Percentiles rank a stretch among this genome's conserved stretches.
phyloP scores from a whole-genome alignment of 73 alveolate species.

The Paramecium pentaurelia region DNA sequence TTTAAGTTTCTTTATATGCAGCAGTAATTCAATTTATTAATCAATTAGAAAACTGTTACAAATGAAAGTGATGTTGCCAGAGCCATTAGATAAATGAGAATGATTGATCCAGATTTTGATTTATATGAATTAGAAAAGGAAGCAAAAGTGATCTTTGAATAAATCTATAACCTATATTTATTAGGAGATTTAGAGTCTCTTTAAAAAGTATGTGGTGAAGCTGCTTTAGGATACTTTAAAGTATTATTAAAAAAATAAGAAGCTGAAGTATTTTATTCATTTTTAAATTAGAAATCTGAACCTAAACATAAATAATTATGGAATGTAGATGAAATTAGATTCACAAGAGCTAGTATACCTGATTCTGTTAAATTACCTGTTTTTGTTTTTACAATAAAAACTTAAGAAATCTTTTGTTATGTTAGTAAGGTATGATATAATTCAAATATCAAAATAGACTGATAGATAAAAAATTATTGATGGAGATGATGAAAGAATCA shows the following conservation, averaged over 20 bases:
- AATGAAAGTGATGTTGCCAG: conserved; percentile 23
- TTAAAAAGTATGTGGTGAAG: conserved; percentile 30
- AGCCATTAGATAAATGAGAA: conserved; percentile 29
- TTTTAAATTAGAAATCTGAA: conserved; percentile 15
- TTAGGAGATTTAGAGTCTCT: background rate
- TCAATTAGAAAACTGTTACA: background rate
- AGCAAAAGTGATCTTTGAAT: conserved; percentile 39
- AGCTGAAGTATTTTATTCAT: background rate
- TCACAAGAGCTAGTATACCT: background rate
- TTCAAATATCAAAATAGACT: background rate
- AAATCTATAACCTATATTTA: background rate
- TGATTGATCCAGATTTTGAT: conserved; percentile 34
- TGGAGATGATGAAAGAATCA: conserved; percentile 52
- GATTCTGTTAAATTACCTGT: conserved; percentile 39
- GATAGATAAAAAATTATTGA: conserved; percentile 3
- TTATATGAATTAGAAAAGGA: conserved; percentile 25
- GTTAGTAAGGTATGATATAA: background rate
- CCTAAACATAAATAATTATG: conserved; percentile 36
- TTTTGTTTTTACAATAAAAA: conserved; percentile 20
- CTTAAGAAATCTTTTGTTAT: conserved; percentile 44
- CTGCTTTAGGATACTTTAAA: conserved; percentile 28
- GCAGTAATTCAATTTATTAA: background rate
- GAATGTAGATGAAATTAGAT: conserved; percentile 42
- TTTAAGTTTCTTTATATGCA: conserved; percentile 12
- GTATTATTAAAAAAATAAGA: background rate